Evolutionary conservation across 2,329 filamentous ascomycete species (phyloP), one percentile per base, ranked within the genome.

Genomic region (Xylaria polymorpha): DNA sequence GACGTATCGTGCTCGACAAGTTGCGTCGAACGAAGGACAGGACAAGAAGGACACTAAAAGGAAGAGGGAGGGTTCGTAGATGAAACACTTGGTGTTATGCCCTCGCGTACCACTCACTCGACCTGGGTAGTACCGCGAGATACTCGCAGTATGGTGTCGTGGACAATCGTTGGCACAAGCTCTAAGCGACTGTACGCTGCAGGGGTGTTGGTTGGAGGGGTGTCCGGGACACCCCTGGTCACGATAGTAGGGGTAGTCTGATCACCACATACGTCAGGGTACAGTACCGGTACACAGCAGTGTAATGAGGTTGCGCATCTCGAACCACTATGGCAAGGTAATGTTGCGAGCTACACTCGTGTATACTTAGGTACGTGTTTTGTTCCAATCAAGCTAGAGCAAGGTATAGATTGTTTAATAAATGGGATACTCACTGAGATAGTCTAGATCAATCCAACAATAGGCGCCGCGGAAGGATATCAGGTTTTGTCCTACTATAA

Each of bases 201-300:
- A 48, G 29, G 37, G 56, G 18, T 60, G 15, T 46, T 46, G 57
- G 57, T n/a, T n/a, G n/a, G n/a, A n/a, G 41, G 43, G 43, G 25
- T 35, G 46, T 22, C 29, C 15, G 35, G 56, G 57, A 25, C 37
- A 39, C 43, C 41, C 41, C 57, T 35, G 29, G 43, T 46, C 43
- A 48, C 43, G 57, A 60, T 60, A 32, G 29, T 60, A 48, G 57
- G 56, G 32, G 1, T 39, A 39, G 35, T 56, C 32, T 35, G n/a
- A 22, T 6, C 29, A 35, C 50, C 25, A 35, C 29, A 10, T 35
- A 18, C 15, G 22, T 35, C 50, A 46, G n/a, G 14, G 43, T 44
- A n/a, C n/a, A n/a, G n/a, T n/a, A n/a, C n/a, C n/a, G n/a, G 25
- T 29, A 29, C 25, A 29, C 25, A n/a, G 25, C 15, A n/a, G 48